Conservation (phyloP, 148 eudicot genomes). For the Fagopyrum tataricum region DNA sequence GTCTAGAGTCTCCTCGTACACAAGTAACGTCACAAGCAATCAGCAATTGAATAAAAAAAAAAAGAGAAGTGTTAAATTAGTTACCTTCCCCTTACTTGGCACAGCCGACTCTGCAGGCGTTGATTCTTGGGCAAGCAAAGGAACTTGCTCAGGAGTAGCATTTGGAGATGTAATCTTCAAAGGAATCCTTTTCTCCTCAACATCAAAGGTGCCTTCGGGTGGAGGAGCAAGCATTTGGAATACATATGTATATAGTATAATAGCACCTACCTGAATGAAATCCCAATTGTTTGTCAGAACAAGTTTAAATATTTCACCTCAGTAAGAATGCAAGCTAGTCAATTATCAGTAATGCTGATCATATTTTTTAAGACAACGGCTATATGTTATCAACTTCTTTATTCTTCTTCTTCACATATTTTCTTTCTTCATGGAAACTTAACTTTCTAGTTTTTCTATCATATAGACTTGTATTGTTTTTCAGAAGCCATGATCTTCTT, state of each 20-base stretch:
- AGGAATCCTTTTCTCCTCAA: slow-evolving; percentile 49
- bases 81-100: slow-evolving; percentile 47
- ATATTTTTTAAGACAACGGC: neutral
- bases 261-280: slow-evolving; percentile 78
- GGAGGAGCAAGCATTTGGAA: slow-evolving; percentile 93
- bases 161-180: slow-evolving; percentile 32
- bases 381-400: neutral
- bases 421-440: neutral
- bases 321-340: neutral
- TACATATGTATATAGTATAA: slow-evolving; percentile 81
- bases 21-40: neutral
- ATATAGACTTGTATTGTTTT: neutral
- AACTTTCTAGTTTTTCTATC: neutral
- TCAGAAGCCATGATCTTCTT: neutral
- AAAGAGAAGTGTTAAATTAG: neutral
- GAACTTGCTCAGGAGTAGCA: slow-evolving; percentile 51
- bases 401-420: neutral
- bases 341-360: neutral
- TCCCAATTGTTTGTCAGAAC: neutral
- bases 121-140: slow-evolving; percentile 48
- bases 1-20: neutral
- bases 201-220: slow-evolving; percentile 66
- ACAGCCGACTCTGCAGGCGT: slow-evolving; percentile 25
- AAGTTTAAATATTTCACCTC: neutral
- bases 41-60: neutral